These are phyloP conservation scores for Licmophora abbreviata DNA, from an alignment of 108 stramenopile genomes.

Conservation along the genomic window DNA sequence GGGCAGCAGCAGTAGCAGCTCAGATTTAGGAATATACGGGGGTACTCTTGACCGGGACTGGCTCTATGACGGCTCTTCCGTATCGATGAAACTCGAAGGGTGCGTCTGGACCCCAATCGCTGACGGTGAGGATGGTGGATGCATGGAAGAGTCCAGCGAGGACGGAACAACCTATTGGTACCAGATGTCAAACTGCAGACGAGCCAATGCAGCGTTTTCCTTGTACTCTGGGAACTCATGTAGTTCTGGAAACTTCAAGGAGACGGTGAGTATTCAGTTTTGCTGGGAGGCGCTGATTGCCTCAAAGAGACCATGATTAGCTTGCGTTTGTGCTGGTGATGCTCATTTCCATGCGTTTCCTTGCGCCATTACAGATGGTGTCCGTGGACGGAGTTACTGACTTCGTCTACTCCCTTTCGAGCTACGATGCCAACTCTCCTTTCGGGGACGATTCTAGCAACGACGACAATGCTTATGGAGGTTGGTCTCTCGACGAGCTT, in stretches of 20 bases:
- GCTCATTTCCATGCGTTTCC: slow-evolving; percentile 1
- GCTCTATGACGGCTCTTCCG: slow-evolving; percentile 33
- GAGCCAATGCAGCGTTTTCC: slow-evolving; percentile 76
- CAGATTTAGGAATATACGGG: slow-evolving; percentile 20
- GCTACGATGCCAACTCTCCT: slow-evolving; percentile 42
- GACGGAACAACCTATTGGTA: slow-evolving; percentile 85
- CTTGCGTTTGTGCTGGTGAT: background rate
- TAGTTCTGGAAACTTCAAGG: slow-evolving; percentile 42
- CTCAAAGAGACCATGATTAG: background rate
- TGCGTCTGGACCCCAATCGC: slow-evolving; percentile 62
- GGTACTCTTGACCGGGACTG: slow-evolving; percentile 41
- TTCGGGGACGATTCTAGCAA: slow-evolving; percentile 18
- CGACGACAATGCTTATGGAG: slow-evolving; percentile 14
- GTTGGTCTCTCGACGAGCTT: slow-evolving; percentile 24
- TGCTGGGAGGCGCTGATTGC: slow-evolving; percentile 1
- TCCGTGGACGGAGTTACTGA: slow-evolving; percentile 63
- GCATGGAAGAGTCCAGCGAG: slow-evolving; percentile 49
- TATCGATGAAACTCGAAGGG: slow-evolving; percentile 66
- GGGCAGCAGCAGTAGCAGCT: background rate
- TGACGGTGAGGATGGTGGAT: slow-evolving; percentile 61
- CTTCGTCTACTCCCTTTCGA: slow-evolving; percentile 50
- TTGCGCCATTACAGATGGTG: slow-evolving; percentile 38
- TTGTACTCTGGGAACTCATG: slow-evolving; percentile 58
- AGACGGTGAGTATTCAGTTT: slow-evolving; percentile 46
- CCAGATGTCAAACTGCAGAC: slow-evolving; percentile 75